Conservation (phyloP, 2,329 filamentous ascomycete genomes). For the Fusarium nanum region DNA sequence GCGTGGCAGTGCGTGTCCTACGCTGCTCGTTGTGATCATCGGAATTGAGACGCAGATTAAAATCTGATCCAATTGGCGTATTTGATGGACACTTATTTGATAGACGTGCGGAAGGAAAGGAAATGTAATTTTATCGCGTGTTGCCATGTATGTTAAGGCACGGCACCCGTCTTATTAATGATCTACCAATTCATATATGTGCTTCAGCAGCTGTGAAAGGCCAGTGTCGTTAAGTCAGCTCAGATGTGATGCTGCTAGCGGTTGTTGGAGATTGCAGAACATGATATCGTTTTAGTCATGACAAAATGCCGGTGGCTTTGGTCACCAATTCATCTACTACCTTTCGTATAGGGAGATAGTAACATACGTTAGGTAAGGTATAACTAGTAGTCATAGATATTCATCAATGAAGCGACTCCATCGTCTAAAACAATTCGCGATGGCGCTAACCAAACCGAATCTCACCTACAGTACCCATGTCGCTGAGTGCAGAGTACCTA, state of each 20-base stretch:
- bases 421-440: neutral
- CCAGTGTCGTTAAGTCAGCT: neutral
- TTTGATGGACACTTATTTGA: conserved; percentile 48
- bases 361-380: neutral
- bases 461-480: neutral
- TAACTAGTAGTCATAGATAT: too few species aligned
- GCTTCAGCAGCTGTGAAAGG: neutral
- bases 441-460: neutral
- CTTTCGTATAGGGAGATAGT: too few species aligned
- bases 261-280: neutral
- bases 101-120: conserved; percentile 53
- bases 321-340: neutral
- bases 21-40: conserved; percentile 31
- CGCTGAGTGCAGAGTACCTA: conserved; percentile 22
- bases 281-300: neutral
- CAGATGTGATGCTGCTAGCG: neutral
- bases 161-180: conserved; percentile 49
- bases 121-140: conserved; percentile 57
- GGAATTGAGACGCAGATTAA: conserved; percentile 30
- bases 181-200: conserved; percentile 44
- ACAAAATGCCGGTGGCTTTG: neutral
- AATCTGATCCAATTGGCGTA: conserved; percentile 41
- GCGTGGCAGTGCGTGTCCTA: conserved; percentile 29
- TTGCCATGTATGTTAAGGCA: conserved; percentile 53
- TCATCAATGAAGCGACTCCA: neutral